Evolutionary conservation across 305 asterid species (phyloP).

Genomic region (Fraxinus floribunda): DNA sequence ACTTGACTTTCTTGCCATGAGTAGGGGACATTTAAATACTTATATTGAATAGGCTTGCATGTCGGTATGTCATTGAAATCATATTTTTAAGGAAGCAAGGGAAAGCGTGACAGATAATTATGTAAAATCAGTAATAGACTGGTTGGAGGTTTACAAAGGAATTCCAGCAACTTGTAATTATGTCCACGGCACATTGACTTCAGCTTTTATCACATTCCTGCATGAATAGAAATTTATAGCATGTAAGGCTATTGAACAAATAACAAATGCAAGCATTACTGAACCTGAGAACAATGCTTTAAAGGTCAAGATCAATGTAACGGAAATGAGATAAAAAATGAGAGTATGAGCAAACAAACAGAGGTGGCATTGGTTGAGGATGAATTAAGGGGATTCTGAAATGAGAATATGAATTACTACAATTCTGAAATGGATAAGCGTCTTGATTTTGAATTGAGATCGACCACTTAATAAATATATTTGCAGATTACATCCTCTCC

Average conservation of each 20-base stretch:
- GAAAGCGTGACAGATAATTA: slow-evolving; percentile 42
- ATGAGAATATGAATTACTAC: no score
- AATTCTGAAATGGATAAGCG: no score
- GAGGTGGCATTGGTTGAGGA: background rate
- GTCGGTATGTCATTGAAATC: no score
- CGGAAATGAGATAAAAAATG: background rate
- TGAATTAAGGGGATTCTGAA: background rate
- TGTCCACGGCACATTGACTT: slow-evolving; percentile 66
- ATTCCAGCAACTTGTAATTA: slow-evolving; percentile 32
- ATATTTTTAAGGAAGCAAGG: slow-evolving; percentile 27
- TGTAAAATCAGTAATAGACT: slow-evolving; percentile 39
- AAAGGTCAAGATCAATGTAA: background rate
- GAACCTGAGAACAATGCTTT: background rate
- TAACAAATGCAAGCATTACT: background rate
- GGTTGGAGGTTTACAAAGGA: slow-evolving; percentile 40
- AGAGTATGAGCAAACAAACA: background rate
- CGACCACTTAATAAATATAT: no score
- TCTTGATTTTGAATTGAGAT: no score
- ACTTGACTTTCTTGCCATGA: background rate
- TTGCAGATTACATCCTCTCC: no score
- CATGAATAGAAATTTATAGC: background rate
- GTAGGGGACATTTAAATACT: slow-evolving; percentile 3
- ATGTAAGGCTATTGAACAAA: background rate
- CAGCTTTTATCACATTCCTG: slow-evolving; percentile 92
- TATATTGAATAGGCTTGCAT: slow-evolving; percentile 20